A percentile compares a stretch with the other conserved stretches of the same genome.
These are phyloP conservation scores for Hypoxylon fragiforme DNA, from an alignment of 495 filamentous ascomycete species.

Conservation along the genomic window DNA sequence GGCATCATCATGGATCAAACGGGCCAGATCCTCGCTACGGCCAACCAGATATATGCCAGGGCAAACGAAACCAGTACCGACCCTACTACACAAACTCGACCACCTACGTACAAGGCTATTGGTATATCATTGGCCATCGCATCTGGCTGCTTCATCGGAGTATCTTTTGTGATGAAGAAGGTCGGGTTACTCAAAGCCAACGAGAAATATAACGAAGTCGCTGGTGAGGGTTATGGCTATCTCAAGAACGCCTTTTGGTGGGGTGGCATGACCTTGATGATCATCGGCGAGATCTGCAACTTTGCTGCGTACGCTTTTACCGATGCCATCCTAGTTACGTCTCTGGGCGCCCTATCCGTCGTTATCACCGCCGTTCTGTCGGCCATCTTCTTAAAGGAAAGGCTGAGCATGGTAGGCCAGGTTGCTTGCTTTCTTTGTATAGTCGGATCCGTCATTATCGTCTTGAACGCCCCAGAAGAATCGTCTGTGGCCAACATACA, in stretches of 20 bases:
- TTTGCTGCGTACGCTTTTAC: conserved; percentile 97
- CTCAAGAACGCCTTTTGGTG: conserved; percentile 97
- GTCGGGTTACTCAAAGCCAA: conserved; percentile 88
- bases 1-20: conserved; percentile 45
- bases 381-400: conserved; percentile 94
- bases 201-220: conserved; percentile 93
- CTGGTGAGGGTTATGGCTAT: conserved; percentile 96
- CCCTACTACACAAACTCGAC: conserved; percentile 36
- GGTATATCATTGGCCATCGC: conserved; percentile 84
- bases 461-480: conserved; percentile 86
- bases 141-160: conserved; percentile 91
- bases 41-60: conserved; percentile 49
- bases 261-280: conserved; percentile 96
- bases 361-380: conserved; percentile 92
- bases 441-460: conserved; percentile 88
- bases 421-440: conserved; percentile 96
- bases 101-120: conserved; percentile 74
- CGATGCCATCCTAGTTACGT: conserved; percentile 95
- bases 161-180: conserved; percentile 96
- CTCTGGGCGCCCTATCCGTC: conserved; percentile 90
- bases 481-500: conserved; percentile 87
- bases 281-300: conserved; percentile 94
- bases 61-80: conserved; percentile 32
- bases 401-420: conserved; percentile 93
- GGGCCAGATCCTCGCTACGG: conserved; percentile 43